Conservation (phyloP, 768 basidiomycete species). For the Lentinula sp. region DNA sequence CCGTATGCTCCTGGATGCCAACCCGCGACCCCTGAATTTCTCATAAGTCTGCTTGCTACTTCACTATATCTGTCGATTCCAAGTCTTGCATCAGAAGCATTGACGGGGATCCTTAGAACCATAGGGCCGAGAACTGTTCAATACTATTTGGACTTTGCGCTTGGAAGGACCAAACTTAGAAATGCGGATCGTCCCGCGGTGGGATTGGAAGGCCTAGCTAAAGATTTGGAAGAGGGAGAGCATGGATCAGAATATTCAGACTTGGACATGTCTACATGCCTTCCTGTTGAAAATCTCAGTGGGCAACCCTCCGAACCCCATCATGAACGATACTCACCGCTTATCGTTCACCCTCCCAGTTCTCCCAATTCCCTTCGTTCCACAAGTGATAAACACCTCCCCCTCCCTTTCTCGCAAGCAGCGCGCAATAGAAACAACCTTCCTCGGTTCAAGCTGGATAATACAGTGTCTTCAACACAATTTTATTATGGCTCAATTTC, state of each 20-base stretch:
- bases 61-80: constrained; percentile 83
- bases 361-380: not conserved
- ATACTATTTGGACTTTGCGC: constrained; percentile 77
- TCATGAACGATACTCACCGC: constrained; percentile 4
- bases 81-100: constrained; percentile 64
- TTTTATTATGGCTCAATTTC: constrained; percentile 86
- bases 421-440: constrained; percentile 2
- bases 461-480: constrained; percentile 12
- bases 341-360: constrained; percentile 10
- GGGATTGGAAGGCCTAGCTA: constrained; percentile 65
- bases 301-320: not conserved
- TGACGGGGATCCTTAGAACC: constrained; percentile 64
- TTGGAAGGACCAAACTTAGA: constrained; percentile 50
- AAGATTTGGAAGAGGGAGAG: constrained; percentile 32
- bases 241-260: not conserved
- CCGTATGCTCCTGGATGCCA: constrained; percentile 52
- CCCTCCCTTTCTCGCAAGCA: not conserved
- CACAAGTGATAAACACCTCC: constrained; percentile 16
- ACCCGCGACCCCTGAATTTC: constrained; percentile 71
- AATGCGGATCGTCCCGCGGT: constrained; percentile 47
- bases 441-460: not conserved
- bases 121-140: constrained; percentile 75
- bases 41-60: constrained; percentile 84
- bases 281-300: not conserved
- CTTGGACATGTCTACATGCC: not conserved